Evolutionary conservation across 768 basidiomycete species (phyloP).

Genomic region (Tylopilus plumbeoviolaceoides): DNA sequence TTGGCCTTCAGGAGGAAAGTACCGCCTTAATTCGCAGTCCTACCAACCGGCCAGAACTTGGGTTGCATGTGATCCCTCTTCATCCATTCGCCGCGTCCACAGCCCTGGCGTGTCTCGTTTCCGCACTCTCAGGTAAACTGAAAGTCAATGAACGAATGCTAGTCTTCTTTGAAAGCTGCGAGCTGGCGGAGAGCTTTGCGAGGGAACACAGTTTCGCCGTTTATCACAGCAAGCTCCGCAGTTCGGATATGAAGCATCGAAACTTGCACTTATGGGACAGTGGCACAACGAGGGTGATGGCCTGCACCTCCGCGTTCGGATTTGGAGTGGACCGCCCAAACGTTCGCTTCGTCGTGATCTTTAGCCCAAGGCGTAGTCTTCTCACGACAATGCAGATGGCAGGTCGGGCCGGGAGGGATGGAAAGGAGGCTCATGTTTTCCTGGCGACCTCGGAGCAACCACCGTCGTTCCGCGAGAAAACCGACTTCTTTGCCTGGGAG

Average conservation of each 20-base stretch:
- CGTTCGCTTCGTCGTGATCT: neutral
- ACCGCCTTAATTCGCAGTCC: too few species aligned
- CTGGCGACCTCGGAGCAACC: neutral
- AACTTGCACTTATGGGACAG: neutral
- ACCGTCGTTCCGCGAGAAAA: neutral
- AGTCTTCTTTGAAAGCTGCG: neutral
- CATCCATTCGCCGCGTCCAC: accelerated
- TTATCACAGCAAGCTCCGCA: neutral
- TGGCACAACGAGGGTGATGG: neutral
- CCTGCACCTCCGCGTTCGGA: conserved; percentile 1
- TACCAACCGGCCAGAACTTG: conserved; percentile 4
- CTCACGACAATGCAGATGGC: neutral
- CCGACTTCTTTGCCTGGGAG: neutral
- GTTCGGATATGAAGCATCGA: neutral
- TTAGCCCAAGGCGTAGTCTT: neutral
- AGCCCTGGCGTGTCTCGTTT: neutral
- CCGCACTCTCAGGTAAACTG: neutral
- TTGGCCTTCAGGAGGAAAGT: neutral
- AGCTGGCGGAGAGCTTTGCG: neutral
- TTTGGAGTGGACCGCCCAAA: neutral
- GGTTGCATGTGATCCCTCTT: neutral
- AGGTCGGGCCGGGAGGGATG: conserved; percentile 1
- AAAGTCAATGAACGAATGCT: neutral
- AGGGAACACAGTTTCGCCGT: neutral
- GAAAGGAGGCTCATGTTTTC: neutral